Percentiles rank a stretch among this genome's conserved stretches.
Conservation (phyloP, 768 basidiomycete species). For the Ramaria rubella region DNA sequence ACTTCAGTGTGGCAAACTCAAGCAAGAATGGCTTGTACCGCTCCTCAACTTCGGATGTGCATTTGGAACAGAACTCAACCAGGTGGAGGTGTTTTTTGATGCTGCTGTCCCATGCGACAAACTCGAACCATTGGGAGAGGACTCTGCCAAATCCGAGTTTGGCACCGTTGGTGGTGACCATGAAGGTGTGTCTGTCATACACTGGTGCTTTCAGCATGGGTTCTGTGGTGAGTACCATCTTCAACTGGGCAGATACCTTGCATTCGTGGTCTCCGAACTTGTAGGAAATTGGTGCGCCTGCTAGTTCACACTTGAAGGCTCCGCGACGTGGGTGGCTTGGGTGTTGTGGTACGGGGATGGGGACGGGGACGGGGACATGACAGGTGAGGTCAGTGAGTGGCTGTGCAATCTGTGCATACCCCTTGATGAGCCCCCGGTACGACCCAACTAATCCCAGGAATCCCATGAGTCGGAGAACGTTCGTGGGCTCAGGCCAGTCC, state of each 20-base stretch:
- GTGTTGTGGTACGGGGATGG: constrained; percentile 13
- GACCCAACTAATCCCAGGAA: constrained; percentile 33
- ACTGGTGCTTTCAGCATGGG: constrained; percentile 28
- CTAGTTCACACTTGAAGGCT: constrained; percentile 24
- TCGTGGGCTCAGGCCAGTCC: constrained; percentile 22
- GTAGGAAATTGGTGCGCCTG: not conserved
- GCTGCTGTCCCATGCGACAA: constrained; percentile 16
- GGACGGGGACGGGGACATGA: constrained; percentile 13
- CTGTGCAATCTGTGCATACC: constrained; percentile 27
- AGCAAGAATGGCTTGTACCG: too few species aligned
- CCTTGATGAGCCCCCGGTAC: constrained; percentile 29
- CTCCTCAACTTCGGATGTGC: constrained; percentile 24
- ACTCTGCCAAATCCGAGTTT: constrained; percentile 29
- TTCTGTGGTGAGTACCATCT: constrained; percentile 24
- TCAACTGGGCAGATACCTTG: constrained; percentile 25
- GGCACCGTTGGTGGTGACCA: constrained; percentile 30
- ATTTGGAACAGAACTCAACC: constrained; percentile 29
- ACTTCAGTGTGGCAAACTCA: constrained; percentile 35
- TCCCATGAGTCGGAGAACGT: constrained; percentile 23
- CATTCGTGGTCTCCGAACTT: not conserved
- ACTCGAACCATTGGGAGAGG: constrained; percentile 22
- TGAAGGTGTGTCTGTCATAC: constrained; percentile 32
- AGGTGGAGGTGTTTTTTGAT: constrained; percentile 22
- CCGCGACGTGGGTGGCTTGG: constrained; percentile 13
- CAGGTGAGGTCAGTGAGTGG: constrained; percentile 28